phyloP scores from a whole-genome alignment of 441 rosid genomes.

The Breynia disticha region DNA sequence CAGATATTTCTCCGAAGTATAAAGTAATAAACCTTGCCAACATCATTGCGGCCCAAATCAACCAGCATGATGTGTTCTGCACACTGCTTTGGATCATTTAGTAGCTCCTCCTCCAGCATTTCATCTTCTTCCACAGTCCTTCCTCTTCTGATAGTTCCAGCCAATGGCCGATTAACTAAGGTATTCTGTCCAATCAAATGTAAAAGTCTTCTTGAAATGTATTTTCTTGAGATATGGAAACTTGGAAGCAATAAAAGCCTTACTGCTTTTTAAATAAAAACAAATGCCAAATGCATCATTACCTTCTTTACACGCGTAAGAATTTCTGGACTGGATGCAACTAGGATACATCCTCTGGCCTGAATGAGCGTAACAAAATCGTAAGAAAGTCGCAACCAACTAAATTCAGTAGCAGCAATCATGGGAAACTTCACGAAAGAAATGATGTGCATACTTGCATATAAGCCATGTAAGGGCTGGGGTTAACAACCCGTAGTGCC shows the following conservation, averaged over 20 bases:
- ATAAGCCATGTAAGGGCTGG: conserved; percentile 90
- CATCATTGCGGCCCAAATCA: conserved; percentile 81
- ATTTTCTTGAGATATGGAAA: background rate
- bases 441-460: conserved; percentile 43
- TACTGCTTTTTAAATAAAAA: too few relatives aligned
- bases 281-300: background rate
- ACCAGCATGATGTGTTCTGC: conserved; percentile 89
- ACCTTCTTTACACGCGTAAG: conserved; percentile 81
- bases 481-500: conserved; percentile 84
- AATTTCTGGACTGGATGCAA: conserved; percentile 92
- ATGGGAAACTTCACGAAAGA: background rate
- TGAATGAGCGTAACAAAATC: conserved; percentile 15
- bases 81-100: conserved; percentile 70
- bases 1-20: too few relatives aligned
- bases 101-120: conserved; percentile 39
- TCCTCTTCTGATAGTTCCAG: conserved; percentile 81
- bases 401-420: background rate
- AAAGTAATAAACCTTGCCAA: conserved; percentile 52
- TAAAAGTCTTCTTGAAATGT: background rate
- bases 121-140: conserved; percentile 57
- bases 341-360: conserved; percentile 84
- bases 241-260: too few relatives aligned
- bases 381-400: conserved; percentile 2
- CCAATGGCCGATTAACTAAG: conserved; percentile 75
- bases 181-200: conserved; percentile 33